phyloP scores from a whole-genome alignment of 1,284 basidiomycete species.

The Psilocybe mexicana region DNA sequence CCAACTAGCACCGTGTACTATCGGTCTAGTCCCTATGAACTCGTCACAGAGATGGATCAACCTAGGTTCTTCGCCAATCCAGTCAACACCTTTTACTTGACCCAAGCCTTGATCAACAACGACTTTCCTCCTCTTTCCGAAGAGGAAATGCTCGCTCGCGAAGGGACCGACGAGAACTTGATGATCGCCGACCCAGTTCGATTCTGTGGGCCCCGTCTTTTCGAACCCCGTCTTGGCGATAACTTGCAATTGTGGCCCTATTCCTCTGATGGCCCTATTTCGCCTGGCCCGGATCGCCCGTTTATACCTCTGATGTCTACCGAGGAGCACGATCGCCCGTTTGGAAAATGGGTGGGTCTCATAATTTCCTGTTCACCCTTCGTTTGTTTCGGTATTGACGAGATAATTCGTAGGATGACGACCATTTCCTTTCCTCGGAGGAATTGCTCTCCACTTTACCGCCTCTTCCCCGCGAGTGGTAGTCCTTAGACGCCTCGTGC shows the following conservation, averaged over 20 bases:
- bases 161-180: too few relatives aligned
- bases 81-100: conserved; percentile 3
- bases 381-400: not conserved
- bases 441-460: conserved; percentile 9
- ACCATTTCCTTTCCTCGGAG: not conserved
- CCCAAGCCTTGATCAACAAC: not conserved
- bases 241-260: too few relatives aligned
- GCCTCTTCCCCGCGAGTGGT: conserved; percentile 1
- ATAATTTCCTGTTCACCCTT: too few relatives aligned
- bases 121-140: not conserved
- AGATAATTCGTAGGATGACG: not conserved
- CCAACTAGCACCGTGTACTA: conserved; percentile 39
- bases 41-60: not conserved
- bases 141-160: not conserved
- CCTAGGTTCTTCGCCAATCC: conserved; percentile 5
- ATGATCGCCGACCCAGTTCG: too few relatives aligned
- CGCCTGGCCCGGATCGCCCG: conserved; percentile 3
- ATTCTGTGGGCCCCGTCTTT: too few relatives aligned
- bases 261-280: not conserved
- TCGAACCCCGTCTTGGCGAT: too few relatives aligned
- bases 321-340: too few relatives aligned
- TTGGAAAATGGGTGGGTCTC: too few relatives aligned
- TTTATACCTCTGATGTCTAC: too few relatives aligned
- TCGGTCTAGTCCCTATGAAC: conserved; percentile 24
- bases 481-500: too few relatives aligned